Evolutionary conservation across 1,284 basidiomycete genomes (phyloP).

Genomic region (Bondarzewia mesenterica): DNA sequence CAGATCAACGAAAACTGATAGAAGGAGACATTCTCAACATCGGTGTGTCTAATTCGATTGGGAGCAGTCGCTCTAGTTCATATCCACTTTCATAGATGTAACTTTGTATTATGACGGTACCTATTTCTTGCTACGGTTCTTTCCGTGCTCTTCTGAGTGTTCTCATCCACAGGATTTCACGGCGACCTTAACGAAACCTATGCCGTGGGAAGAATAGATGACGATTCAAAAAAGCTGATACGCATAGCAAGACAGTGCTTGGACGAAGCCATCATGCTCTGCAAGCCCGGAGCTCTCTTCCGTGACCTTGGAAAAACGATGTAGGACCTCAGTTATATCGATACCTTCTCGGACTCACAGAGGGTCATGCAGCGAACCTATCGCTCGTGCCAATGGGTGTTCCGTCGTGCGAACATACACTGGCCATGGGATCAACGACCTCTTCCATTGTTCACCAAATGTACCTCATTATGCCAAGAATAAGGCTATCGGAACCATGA

Average conservation of each 20-base stretch:
- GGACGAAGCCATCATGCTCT: conserved; percentile 82
- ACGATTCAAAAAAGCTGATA: conserved; percentile 77
- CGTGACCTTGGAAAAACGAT: conserved; percentile 78
- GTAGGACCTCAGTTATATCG: conserved; percentile 38
- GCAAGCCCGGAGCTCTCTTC: conserved; percentile 85
- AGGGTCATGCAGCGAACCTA: conserved; percentile 53
- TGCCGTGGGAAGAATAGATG: conserved; percentile 81
- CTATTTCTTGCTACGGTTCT: conserved; percentile 12
- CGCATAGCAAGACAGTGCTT: conserved; percentile 72
- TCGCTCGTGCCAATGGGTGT: conserved; percentile 75
- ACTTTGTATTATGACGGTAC: conserved; percentile 62
- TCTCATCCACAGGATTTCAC: conserved; percentile 60
- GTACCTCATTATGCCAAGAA: conserved; percentile 86
- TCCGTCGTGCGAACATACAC: conserved; percentile 84
- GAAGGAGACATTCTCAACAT: conserved; percentile 95
- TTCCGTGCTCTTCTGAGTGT: background rate
- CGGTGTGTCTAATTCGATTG: conserved; percentile 35
- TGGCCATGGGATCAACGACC: conserved; percentile 84
- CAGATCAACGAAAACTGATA: conserved; percentile 77
- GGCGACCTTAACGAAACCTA: conserved; percentile 89
- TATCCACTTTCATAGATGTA: conserved; percentile 41
- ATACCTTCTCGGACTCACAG: background rate
- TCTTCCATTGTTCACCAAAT: conserved; percentile 74
- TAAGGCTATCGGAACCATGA: conserved; percentile 78
- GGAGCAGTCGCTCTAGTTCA: too few species aligned